Percentiles rank a stretch among this genome's conserved stretches.
Evolutionary conservation across 1,284 basidiomycete species (phyloP).

Genomic region (Fomes fomentarius): DNA sequence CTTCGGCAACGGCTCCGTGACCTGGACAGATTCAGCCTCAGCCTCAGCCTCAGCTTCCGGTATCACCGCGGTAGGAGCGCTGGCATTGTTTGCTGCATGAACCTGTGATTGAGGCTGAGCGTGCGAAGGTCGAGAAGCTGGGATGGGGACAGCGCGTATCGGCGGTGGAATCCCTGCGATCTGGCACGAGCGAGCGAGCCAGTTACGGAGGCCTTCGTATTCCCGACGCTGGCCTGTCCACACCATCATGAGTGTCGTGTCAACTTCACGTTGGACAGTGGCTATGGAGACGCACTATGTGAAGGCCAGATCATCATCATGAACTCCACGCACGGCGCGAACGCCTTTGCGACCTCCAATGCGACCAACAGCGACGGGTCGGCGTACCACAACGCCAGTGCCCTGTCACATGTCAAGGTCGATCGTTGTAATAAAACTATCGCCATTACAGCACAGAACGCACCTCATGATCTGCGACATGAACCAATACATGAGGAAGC

Average conservation of each 20-base stretch:
- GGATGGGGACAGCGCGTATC: constrained; percentile 1
- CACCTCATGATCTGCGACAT: constrained; percentile 74
- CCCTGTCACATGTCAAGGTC: constrained; percentile 39
- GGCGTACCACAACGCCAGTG: constrained; percentile 61
- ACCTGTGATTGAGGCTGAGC: not conserved
- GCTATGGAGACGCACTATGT: constrained; percentile 43
- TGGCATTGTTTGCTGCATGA: not conserved
- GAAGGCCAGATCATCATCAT: constrained; percentile 72
- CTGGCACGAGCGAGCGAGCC: constrained; percentile 13
- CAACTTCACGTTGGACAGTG: no score
- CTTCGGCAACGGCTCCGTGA: not conserved
- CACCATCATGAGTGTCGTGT: no score
- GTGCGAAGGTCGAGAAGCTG: not conserved
- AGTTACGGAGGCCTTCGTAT: constrained; percentile 12
- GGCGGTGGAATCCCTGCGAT: constrained; percentile 6
- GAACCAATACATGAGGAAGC: constrained; percentile 75
- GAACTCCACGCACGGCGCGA: constrained; percentile 66
- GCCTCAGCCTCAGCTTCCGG: not conserved
- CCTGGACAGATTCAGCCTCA: not conserved
- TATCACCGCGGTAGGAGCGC: not conserved
- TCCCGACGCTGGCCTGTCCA: constrained; percentile 12
- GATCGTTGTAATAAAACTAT: not conserved
- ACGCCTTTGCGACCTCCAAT: constrained; percentile 63
- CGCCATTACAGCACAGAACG: constrained; percentile 8
- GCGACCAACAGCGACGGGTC: constrained; percentile 64